A percentile compares a stretch with the other conserved stretches of the same genome.
Conservation (phyloP, 208 protist genomes). For the Acanthamoeba healyi region DNA sequence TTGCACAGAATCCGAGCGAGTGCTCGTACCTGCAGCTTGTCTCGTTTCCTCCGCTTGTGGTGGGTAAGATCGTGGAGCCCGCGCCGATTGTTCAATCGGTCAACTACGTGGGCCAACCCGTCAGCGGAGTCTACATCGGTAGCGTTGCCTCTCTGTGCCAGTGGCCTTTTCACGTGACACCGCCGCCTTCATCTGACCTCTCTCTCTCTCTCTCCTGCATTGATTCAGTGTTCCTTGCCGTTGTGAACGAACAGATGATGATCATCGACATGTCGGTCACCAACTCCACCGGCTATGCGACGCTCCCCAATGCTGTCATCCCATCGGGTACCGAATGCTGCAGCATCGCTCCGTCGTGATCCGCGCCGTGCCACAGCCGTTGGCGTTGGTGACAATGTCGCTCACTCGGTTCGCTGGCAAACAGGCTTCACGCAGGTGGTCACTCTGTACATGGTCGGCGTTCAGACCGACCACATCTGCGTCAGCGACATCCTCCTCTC, state of each 20-base stretch:
- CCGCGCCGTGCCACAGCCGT: too few species aligned
- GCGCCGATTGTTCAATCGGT: not conserved
- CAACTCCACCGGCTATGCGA: not conserved
- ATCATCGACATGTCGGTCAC: not conserved
- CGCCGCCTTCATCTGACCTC: not conserved
- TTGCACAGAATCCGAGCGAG: not conserved
- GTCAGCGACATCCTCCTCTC: not conserved
- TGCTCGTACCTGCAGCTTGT: not conserved
- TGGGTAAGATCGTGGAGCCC: not conserved
- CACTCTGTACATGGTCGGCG: not conserved
- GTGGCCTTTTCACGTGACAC: not conserved
- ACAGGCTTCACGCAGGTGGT: slow-evolving; percentile 33
- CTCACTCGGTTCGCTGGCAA: not conserved
- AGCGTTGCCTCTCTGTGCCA: not conserved
- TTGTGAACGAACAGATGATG: not conserved
- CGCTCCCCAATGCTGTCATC: not conserved
- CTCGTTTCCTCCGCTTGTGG: not conserved
- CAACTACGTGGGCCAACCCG: not conserved
- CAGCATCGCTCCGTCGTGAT: too few species aligned
- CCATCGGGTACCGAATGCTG: not conserved
- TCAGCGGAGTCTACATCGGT: not conserved
- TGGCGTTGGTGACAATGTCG: not conserved
- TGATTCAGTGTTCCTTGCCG: not conserved
- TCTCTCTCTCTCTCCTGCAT: not conserved
- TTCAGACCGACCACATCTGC: not conserved